phyloP scores from a whole-genome alignment of 1,284 basidiomycete species.

The Marasmius sp. region DNA sequence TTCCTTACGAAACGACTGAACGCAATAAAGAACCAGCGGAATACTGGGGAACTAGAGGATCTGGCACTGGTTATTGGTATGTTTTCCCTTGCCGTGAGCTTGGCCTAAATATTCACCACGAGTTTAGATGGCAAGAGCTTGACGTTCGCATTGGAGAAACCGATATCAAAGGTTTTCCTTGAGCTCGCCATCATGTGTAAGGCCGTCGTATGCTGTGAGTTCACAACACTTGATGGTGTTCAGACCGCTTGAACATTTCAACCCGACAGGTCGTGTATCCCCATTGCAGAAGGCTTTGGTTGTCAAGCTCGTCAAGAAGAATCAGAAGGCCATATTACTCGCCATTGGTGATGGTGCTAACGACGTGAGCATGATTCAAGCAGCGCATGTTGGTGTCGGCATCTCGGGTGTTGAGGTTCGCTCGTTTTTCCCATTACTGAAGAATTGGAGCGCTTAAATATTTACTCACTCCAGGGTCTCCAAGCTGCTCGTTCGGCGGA shows the following conservation, averaged over 20 bases:
- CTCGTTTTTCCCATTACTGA: neutral
- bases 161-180: constrained; percentile 85
- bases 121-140: constrained; percentile 90
- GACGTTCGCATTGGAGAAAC: constrained; percentile 91
- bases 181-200: constrained; percentile 99
- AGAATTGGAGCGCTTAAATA: neutral
- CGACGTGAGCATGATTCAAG: constrained; percentile 96
- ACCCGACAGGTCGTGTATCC: constrained; percentile 82
- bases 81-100: constrained; percentile 20
- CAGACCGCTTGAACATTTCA: neutral
- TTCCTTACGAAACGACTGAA: constrained; percentile 86
- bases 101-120: neutral
- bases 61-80: constrained; percentile 92
- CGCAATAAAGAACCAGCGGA: constrained; percentile 92
- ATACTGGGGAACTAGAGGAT: constrained; percentile 90
- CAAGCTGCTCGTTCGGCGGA: constrained; percentile 98
- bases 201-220: constrained; percentile 94
- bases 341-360: constrained; percentile 98
- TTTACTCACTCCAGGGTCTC: constrained; percentile 61
- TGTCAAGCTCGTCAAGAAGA: constrained; percentile 98
- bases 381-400: constrained; percentile 96
- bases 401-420: constrained; percentile 94
- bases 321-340: constrained; percentile 86
- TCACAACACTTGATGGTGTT: neutral
- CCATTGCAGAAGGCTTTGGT: constrained; percentile 98